Base-by-base conservation (phyloP, 805 yeast genomes). In the Ogataea chonburiensis region DNA sequence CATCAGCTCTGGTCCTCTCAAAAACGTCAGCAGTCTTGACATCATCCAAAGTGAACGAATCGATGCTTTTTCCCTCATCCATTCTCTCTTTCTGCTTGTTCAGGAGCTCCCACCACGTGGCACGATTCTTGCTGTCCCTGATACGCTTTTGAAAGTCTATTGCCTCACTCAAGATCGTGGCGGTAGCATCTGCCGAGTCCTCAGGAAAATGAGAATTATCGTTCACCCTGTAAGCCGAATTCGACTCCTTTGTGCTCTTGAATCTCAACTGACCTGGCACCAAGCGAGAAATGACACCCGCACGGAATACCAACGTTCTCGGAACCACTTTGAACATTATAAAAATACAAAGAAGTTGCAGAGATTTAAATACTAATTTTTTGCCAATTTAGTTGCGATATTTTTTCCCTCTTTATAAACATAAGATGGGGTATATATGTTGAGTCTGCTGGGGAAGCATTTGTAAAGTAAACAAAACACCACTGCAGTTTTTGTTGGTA, bases 31-130 rank as follows among this genome's bases (percentile, higher is more conserved):
- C 75, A 12, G 89, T 73, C 46, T 77, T 80, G 7, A 89, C 88
- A 43, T 79, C 75, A 38, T 77, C 77, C 60, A 84, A 81, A 10
- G 86, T 75, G 56, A 72, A 78, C 24, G 86, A 75, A 56, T 82
- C 87, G 50, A 80, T 68, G 20, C 77, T 68, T 49, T 78, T 77
- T n/a, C 95, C 93, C 42, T 81, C 86, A 16, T 76, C 77, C 53
- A 74, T 60, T 52, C 84, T 85, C 53, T 75, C 71, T 49, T 79
- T 75, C 35, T 88, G 71, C 49, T 86, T 93, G 11, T 74, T 72
- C 42, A 88, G 66, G 0, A 96, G 96, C 37, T 79, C 86, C 54
- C 86, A 63, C 97, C 97, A 89, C 3, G 96, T 86, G 24, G 82
- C 86, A 29, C 75, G 64, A 31, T 64, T 46, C 30, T 47, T 54